Conservation (phyloP, 352 stramenopile genomes). For the Aphanomyces cochlioides region DNA sequence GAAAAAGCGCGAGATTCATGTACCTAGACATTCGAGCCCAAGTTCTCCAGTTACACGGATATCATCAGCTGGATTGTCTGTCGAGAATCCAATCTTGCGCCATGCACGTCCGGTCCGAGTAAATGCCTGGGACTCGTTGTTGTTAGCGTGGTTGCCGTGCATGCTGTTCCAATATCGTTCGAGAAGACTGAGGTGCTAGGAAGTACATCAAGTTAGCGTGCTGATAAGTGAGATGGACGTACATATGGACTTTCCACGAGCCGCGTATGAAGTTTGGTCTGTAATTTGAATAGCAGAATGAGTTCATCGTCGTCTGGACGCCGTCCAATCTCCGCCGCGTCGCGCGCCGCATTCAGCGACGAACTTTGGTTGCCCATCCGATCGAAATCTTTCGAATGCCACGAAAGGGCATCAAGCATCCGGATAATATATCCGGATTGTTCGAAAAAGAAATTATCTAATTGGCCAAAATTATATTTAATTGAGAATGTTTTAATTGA, state of each 20-base stretch:
- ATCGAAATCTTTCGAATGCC: not conserved
- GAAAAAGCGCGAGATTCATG: not conserved
- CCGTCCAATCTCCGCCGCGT: slow-evolving; percentile 41
- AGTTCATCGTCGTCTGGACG: slow-evolving; percentile 59
- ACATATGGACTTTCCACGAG: slow-evolving; percentile 65
- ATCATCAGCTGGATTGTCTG: slow-evolving; percentile 49
- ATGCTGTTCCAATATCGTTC: slow-evolving; percentile 55
- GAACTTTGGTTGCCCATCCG: slow-evolving; percentile 20
- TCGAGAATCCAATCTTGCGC: slow-evolving; percentile 50
- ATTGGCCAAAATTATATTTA: too few relatives aligned
- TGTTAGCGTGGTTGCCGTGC: slow-evolving; percentile 38
- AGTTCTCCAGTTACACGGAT: slow-evolving; percentile 55
- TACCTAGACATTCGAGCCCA: slow-evolving; percentile 48
- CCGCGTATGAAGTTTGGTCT: slow-evolving; percentile 52
- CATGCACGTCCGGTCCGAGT: slow-evolving; percentile 45
- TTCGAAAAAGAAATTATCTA: too few relatives aligned
- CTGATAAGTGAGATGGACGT: slow-evolving; percentile 1
- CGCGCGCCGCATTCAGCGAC: slow-evolving; percentile 17
- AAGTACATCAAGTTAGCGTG: not conserved
- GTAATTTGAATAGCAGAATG: slow-evolving; percentile 56
- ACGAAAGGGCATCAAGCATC: not conserved
- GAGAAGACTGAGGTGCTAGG: slow-evolving; percentile 55
- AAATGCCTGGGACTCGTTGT: slow-evolving; percentile 37
- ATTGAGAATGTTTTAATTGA: too few relatives aligned
- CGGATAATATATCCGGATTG: not conserved